Conservation (phyloP, 345 rosid genomes). For the Leavenworthia alabamica region DNA sequence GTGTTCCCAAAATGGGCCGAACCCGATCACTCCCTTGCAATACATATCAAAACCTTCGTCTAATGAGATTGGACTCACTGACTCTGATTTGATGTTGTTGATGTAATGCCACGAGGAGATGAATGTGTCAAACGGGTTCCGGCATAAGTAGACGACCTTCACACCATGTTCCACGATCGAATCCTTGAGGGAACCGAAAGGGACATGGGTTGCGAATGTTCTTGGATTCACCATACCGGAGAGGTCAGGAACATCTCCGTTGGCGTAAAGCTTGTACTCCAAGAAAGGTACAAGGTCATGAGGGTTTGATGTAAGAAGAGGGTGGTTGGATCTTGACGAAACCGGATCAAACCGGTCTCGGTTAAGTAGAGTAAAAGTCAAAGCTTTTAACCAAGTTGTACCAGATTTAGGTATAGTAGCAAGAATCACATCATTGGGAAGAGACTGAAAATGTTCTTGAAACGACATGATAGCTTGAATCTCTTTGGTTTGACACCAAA, state of each 20-base stretch:
- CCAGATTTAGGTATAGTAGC: conserved; percentile 56
- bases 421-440: conserved; percentile 30
- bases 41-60: conserved; percentile 44
- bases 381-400: conserved; percentile 55
- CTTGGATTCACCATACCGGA: conserved; percentile 31
- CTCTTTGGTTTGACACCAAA: conserved; percentile 63
- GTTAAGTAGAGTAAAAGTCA: conserved; percentile 32
- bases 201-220: conserved; percentile 45
- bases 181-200: conserved; percentile 31
- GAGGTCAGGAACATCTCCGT: conserved; percentile 37
- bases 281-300: conserved; percentile 58
- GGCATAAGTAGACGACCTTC: conserved; percentile 40
- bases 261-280: conserved; percentile 43
- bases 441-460: conserved; percentile 36
- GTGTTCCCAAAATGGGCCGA: conserved; percentile 52
- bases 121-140: conserved; percentile 48
- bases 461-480: conserved; percentile 49
- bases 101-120: conserved; percentile 43
- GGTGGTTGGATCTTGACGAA: conserved; percentile 24
- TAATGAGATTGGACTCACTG: conserved; percentile 18
- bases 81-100: conserved; percentile 25
- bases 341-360: conserved; percentile 23
- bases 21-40: conserved; percentile 38
- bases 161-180: conserved; percentile 24
- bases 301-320: conserved; percentile 44